Evolutionary conservation across 2,329 filamentous ascomycete genomes (phyloP), one percentile per base, ranked within the genome.

Genomic region (Hypomyces perniciosus): DNA sequence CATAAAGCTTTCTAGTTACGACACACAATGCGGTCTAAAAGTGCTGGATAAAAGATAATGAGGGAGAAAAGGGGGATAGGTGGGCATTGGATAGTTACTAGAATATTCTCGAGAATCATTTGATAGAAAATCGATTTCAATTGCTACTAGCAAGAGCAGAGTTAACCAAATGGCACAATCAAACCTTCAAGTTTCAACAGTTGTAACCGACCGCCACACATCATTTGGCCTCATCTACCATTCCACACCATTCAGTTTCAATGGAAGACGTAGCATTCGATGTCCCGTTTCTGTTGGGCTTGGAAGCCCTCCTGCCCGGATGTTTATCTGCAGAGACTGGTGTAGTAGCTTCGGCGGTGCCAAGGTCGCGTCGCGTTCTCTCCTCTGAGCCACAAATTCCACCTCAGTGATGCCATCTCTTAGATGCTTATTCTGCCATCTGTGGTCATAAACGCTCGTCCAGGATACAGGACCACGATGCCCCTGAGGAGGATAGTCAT

Each of bases 311-410:
- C 77, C 77, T 1, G 64, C 78, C 2, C 78, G 65, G 28, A 80
- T 74, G 52, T 80, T 80, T 7, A 79, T 57, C 59, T 80, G 78
- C 44, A 80, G 56, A 0, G 75, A 71, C 51, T 73, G 73, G 56
- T 79, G 74, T 4, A 80, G 58, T 50, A 80, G 58, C 30, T 68
- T 67, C 2, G 77, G 77, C 30, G 69, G 72, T 1, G 64, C 65
- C 34, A 80, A 57, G 2, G 48, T 57, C 1, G 57, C 58, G 56
- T 81, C 77, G 1, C 77, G 68, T 44, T 71, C 70, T 6, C 54
- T 60, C 2, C 77, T 66, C 61, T 70, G 57, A 3, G 62, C 51
- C 1, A 78, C 68, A 51, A 77, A 80, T 12, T 76, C 71, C 1
- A 72, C 62, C 54, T 73, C 66, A 0, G 54, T 61, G 0, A 70